These are phyloP conservation scores for Heliophila coronopifolia DNA, from an alignment of 441 rosid genomes.

Conservation along the genomic window DNA sequence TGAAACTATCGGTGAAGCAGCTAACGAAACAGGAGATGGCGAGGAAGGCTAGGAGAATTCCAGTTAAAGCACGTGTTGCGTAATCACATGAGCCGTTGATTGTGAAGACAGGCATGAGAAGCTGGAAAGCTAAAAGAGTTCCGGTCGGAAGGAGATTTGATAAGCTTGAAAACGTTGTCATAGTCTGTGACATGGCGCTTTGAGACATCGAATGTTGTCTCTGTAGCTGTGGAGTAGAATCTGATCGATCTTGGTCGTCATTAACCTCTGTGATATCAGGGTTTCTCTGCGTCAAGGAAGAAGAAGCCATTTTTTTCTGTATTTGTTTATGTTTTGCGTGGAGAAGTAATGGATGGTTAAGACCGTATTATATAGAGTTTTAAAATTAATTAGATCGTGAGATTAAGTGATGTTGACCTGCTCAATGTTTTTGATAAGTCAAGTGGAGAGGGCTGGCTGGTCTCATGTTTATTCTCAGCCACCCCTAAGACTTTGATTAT, in stretches of 20 bases:
- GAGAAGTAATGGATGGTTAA: not conserved
- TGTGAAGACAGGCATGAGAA: slow-evolving; percentile 54
- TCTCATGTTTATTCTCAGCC: not conserved
- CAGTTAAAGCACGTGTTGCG: slow-evolving; percentile 38
- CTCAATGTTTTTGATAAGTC: slow-evolving; percentile 9
- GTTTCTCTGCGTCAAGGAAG: slow-evolving; percentile 21
- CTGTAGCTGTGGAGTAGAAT: slow-evolving; percentile 20
- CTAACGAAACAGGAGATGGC: slow-evolving; percentile 49
- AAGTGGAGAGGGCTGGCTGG: not conserved
- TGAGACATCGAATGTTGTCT: slow-evolving; percentile 35
- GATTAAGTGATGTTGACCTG: slow-evolving; percentile 9
- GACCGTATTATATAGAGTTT: slow-evolving; percentile 1
- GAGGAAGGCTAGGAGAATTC: slow-evolving; percentile 38
- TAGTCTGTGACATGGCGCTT: slow-evolving; percentile 45
- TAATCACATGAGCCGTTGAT: slow-evolving; percentile 49
- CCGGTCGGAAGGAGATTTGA: slow-evolving; percentile 71
- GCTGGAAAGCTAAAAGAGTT: slow-evolving; percentile 54
- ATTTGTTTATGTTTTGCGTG: not conserved
- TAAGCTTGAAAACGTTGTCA: slow-evolving; percentile 49
- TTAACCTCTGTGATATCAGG: too few relatives aligned
- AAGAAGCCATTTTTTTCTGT: slow-evolving; percentile 15
- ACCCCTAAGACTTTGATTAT: too few relatives aligned
- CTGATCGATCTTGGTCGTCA: slow-evolving; percentile 26
- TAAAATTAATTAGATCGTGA: not conserved
- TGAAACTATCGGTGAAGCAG: slow-evolving; percentile 51